Base-by-base conservation (phyloP, 176 grass and related monocot species). In the Bromus sterilis region DNA sequence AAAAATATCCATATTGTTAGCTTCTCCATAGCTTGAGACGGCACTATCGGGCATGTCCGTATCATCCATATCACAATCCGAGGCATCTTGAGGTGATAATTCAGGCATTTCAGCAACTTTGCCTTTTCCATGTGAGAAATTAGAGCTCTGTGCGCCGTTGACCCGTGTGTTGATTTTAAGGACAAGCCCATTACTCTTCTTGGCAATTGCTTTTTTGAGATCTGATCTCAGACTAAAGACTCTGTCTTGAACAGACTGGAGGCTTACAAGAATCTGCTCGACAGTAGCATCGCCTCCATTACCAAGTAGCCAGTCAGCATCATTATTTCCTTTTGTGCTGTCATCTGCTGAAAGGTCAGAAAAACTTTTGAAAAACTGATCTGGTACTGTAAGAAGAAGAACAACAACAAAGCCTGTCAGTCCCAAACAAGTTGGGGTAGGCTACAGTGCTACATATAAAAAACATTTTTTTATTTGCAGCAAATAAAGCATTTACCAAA, bases 11-110 rank as follows among this genome's bases (percentile, higher is more conserved):
- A 98, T 84, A 64, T 98, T 91, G 63, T 87, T 91, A 75, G 88
- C 92, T 78, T 98, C 95, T 80, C 95, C 92, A 81, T 89, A 93
- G 80, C 92, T 94, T 21, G 92, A 98, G 72, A 91, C 74, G 73
- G 92, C 88, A 89, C 92, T 93, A 56, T 84, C 87, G 20, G 92
- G 95, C 81, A 92, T 92, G 58, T 80, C 86, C 11, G 76, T 84
- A 71, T 93, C 88, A 14, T 80, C 90, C 71, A 94, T 89, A 55
- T 95, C 95, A 89, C 79, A 92, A 46, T 95, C 92, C 4, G 90
- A 89, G 30, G 60, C 77, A 25, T 86, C 85, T 64, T 83, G 39
- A 6, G 80, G 87, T 66, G 85, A 86, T 71, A 56, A 78, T 64
- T 75, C 64, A 56, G 29, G 66, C 57, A 78, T 51, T 78, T 29